phyloP scores from a whole-genome alignment of 768 basidiomycete genomes.

The Tylopilus felleus region DNA sequence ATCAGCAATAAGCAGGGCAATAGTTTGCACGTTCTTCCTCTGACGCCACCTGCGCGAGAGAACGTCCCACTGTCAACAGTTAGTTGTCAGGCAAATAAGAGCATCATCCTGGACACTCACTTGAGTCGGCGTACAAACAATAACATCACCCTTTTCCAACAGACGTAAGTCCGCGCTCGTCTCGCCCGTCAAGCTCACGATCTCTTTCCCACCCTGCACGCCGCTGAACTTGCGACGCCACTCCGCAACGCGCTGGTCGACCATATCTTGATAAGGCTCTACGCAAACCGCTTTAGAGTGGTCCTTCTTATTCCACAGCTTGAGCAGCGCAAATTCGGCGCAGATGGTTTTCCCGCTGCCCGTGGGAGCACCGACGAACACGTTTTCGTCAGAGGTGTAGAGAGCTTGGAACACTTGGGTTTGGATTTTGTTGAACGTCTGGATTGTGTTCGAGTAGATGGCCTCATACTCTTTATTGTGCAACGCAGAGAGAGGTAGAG shows the following conservation, averaged over 20 bases:
- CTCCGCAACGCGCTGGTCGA: conserved; percentile 83
- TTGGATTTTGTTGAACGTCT: conserved; percentile 97
- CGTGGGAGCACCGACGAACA: conserved; percentile 94
- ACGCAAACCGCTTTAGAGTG: conserved; percentile 87
- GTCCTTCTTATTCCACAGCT: conserved; percentile 90
- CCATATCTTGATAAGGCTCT: conserved; percentile 97
- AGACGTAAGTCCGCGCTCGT: conserved; percentile 87
- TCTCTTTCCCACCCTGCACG: conserved; percentile 89
- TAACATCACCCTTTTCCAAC: conserved; percentile 87
- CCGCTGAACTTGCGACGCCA: conserved; percentile 83
- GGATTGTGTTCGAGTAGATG: conserved; percentile 76
- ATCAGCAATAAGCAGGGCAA: conserved; percentile 91
- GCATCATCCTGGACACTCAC: conserved; percentile 39
- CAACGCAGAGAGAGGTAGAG: conserved; percentile 83
- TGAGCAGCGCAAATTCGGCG: conserved; percentile 91
- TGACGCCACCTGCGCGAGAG: conserved; percentile 94
- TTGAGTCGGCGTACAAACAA: conserved; percentile 91
- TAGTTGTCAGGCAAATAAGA: neutral
- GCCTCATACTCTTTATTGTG: conserved; percentile 92
- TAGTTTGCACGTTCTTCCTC: conserved; percentile 91
- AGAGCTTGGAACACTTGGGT: conserved; percentile 98
- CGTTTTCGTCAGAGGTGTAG: conserved; percentile 94
- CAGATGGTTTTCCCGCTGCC: conserved; percentile 98
- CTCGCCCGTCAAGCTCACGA: conserved; percentile 92
- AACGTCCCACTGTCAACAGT: conserved; percentile 77